phyloP scores from a whole-genome alignment of 1,284 basidiomycete species.

The Pyrrhoderma lamaoense region DNA sequence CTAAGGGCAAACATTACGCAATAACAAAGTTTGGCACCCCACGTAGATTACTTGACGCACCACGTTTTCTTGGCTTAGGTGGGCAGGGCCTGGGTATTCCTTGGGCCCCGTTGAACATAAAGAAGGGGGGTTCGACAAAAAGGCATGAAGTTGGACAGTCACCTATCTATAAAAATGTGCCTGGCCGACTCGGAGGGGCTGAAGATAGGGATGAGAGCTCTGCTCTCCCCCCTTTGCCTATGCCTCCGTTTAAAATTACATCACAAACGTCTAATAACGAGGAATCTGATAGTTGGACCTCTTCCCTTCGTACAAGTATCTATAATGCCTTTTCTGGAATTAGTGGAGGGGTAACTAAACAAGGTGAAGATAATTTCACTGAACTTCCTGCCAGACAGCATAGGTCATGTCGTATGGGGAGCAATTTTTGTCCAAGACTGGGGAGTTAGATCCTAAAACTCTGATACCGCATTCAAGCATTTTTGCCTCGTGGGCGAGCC shows the following conservation, averaged over 20 bases:
- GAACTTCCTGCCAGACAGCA: conserved; percentile 2
- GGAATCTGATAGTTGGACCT: conserved; percentile 11
- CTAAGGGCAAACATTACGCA: no score
- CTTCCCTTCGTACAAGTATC: conserved; percentile 13
- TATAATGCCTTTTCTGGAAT: conserved; percentile 11
- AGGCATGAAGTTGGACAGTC: conserved; percentile 1
- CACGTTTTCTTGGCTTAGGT: conserved; percentile 7
- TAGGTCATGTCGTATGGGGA: background rate
- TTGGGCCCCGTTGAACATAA: conserved; percentile 14
- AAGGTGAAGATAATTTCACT: conserved; percentile 7
- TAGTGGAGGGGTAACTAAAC: background rate
- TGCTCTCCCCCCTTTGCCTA: conserved; percentile 1
- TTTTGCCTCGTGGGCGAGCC: background rate
- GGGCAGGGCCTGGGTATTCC: conserved; percentile 1
- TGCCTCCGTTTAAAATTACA: background rate
- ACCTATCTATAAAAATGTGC: background rate
- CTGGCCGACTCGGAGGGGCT: background rate
- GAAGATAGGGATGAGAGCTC: conserved; percentile 5
- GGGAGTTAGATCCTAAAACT: no score
- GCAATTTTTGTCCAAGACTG: no score
- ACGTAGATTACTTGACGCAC: background rate
- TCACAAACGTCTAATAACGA: background rate
- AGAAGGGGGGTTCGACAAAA: background rate
- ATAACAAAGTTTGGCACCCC: background rate
- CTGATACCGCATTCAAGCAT: background rate